phyloP scores from a whole-genome alignment of 768 basidiomycete genomes.

The Lentinula aciculospora region DNA sequence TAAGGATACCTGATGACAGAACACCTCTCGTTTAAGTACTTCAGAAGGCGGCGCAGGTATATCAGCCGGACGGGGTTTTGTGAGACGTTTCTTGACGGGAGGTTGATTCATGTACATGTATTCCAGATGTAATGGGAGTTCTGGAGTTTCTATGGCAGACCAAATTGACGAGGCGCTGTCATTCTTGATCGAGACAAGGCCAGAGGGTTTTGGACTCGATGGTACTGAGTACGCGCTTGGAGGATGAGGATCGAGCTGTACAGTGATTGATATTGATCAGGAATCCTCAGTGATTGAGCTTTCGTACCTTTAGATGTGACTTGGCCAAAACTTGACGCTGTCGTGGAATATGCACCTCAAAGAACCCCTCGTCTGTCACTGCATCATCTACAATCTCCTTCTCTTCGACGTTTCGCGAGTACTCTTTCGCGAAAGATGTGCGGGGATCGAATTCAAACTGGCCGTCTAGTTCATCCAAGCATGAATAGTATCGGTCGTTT shows the following conservation, averaged over 20 bases:
- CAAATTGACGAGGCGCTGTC: constrained; percentile 1
- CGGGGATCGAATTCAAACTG: constrained; percentile 18
- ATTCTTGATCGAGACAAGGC: background rate
- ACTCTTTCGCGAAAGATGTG: constrained; percentile 14
- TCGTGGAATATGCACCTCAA: constrained; percentile 7
- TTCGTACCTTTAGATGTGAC: background rate
- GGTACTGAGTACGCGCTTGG: background rate
- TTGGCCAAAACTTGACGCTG: background rate
- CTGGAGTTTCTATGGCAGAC: constrained; percentile 3
- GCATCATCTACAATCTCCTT: constrained; percentile 7
- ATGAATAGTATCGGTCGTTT: constrained; percentile 21
- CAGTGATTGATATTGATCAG: background rate
- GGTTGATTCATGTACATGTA: background rate
- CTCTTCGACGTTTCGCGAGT: background rate
- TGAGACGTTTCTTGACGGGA: background rate
- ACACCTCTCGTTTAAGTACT: constrained; percentile 5
- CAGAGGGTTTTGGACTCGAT: background rate
- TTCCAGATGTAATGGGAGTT: background rate
- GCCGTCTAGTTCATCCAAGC: constrained; percentile 18
- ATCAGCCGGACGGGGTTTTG: constrained; percentile 4
- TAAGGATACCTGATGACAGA: constrained; percentile 2
- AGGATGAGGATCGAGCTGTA: background rate
- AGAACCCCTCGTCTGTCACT: constrained; percentile 13
- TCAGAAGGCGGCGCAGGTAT: constrained; percentile 7
- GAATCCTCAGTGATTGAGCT: background rate